A percentile compares a stretch with the other conserved stretches of the same genome.
Conservation (phyloP, 306 rosid genomes). For the Styphnolobium japonicum region DNA sequence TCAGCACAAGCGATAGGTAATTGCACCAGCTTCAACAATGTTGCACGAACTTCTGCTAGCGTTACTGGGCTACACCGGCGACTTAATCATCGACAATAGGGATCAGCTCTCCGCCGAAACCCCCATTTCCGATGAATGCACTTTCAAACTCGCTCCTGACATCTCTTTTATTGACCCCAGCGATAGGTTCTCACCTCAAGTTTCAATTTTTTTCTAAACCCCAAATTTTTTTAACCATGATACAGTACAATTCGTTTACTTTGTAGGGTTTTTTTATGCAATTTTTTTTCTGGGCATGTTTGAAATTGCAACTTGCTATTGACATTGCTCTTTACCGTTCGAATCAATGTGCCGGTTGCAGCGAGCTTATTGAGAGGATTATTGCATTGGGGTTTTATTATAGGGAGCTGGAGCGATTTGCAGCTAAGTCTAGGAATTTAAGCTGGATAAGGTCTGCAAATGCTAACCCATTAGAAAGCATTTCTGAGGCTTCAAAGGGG, state of each 20-base stretch:
- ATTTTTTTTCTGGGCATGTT: background rate
- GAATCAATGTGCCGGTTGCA: conserved; percentile 36
- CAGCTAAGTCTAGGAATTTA: conserved; percentile 74
- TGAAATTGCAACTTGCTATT: background rate
- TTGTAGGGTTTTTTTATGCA: background rate
- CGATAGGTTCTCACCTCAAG: conserved; percentile 52
- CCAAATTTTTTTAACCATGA: background rate
- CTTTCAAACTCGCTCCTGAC: conserved; percentile 84
- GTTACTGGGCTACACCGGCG: conserved; percentile 91
- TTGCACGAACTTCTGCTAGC: conserved; percentile 89
- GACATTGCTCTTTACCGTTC: background rate
- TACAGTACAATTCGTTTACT: background rate
- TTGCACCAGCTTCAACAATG: conserved; percentile 35
- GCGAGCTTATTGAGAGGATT: conserved; percentile 86
- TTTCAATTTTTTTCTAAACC: conserved; percentile 10
- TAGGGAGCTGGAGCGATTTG: conserved; percentile 84
- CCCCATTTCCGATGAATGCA: conserved; percentile 62
- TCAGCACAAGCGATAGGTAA: background rate
- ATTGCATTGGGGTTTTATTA: conserved; percentile 84
- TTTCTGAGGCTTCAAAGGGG: conserved; percentile 28
- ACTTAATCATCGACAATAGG: conserved; percentile 73
- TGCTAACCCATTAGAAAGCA: conserved; percentile 32
- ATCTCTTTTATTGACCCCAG: conserved; percentile 85
- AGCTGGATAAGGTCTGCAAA: conserved; percentile 80
- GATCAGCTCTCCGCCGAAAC: conserved; percentile 49